phyloP scores from a whole-genome alignment of 345 rosid species.

The Combretum micranthum region DNA sequence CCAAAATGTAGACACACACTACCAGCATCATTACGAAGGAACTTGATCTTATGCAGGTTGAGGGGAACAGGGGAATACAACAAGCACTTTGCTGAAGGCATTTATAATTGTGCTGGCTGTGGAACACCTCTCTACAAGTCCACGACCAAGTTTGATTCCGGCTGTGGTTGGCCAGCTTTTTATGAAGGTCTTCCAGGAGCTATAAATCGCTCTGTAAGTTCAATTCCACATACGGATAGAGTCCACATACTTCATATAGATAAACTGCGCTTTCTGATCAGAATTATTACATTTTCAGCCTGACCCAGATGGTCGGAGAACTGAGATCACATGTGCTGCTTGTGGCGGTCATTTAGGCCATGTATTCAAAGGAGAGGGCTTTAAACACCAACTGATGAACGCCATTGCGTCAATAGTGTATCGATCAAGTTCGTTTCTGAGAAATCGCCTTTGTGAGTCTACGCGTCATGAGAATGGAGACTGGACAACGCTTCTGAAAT shows the following conservation, averaged over 20 bases:
- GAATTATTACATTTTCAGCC: conserved; percentile 32
- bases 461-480: no score
- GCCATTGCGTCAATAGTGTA: conserved; percentile 69
- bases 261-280: no score
- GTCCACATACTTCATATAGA: no score
- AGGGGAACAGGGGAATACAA: conserved; percentile 49
- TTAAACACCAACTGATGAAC: conserved; percentile 52
- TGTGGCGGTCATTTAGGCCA: conserved; percentile 78
- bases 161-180: conserved; percentile 89
- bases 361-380: conserved; percentile 77
- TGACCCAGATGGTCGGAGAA: conserved; percentile 67
- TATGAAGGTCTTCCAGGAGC: conserved; percentile 66
- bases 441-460: conserved; percentile 18
- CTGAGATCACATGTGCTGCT: conserved; percentile 66
- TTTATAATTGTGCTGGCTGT: conserved; percentile 61
- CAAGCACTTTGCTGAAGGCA: conserved; percentile 45
- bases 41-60: conserved; percentile 11
- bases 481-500: no score
- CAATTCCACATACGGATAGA: neutral
- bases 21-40: no score
- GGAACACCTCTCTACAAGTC: conserved; percentile 58
- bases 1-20: no score
- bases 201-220: conserved; percentile 43
- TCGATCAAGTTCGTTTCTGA: conserved; percentile 54
- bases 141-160: conserved; percentile 54